Evolutionary conservation across 257 asterid species (phyloP), one percentile per base, ranked within the genome.

Genomic region (Solanum pinnatisectum): DNA sequence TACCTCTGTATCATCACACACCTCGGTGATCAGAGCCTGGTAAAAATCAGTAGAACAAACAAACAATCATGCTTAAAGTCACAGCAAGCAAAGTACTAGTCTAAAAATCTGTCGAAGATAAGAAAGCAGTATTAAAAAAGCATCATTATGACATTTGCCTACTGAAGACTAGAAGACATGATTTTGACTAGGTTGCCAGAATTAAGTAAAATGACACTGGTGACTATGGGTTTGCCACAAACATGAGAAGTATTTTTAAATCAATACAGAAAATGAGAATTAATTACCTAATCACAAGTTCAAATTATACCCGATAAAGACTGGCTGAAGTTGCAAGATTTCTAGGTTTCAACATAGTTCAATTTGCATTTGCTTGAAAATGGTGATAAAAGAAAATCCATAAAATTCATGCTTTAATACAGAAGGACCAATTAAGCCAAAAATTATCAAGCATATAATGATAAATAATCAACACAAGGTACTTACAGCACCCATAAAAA

Each of bases 1-100:
- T 23, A 95, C 92, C 89, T 96, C 90, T 23, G 98, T 96, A 89
- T 92, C 95, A 85, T 96, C 98, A 88, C 98, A 95, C 37, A 96
- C 94, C 91, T 94, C 95, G 14, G 92, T 79, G 63, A 96, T 90
- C 86, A 96, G 93, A 84, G 89, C 93, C 98, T 96, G 95, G 87
- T 20, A 27, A 13, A 20, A 87, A 16, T 70, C 87, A 72, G 32
- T 70, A 70, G 76, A 70, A 70, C 76, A 30, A 81, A 87, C 59
- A 70, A 85, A 82, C 36, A 10, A 73, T 46, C 13, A 59, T 84
- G 40, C 36, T 85, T 89, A 88, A 88, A 87, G 79, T 70, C 89
- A 73, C 40, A 86, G 35, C 44, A 25, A 14, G 86, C 13, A 27
- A 77, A 78, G 65, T 25, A 60, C 25, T 79, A 25, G 35, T 79